Evolutionary conservation across 1,284 basidiomycete species (phyloP).

Genomic region (Kwoniella shivajii): DNA sequence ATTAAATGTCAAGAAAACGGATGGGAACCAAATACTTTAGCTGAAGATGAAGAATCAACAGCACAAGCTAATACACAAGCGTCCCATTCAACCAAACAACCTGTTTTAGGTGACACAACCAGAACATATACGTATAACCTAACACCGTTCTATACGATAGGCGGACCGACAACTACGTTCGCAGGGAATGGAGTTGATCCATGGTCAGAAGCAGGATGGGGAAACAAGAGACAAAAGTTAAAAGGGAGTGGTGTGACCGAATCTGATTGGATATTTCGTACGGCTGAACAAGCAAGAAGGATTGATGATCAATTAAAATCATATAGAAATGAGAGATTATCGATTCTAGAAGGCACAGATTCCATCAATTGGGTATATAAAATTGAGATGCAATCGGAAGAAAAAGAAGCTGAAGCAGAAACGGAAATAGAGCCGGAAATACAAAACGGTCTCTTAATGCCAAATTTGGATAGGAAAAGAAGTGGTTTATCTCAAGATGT

Average conservation of each 20-base stretch:
- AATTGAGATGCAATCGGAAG: conserved; percentile 24
- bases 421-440: background rate
- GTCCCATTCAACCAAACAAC: background rate
- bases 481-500: conserved; percentile 23
- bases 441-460: background rate
- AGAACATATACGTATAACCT: conserved; percentile 24
- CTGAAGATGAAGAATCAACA: conserved; percentile 69
- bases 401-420: conserved; percentile 7
- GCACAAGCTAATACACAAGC: background rate
- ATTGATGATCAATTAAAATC: conserved; percentile 66
- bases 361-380: conserved; percentile 40
- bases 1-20: conserved; percentile 71
- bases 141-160: conserved; percentile 70
- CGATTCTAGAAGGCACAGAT: conserved; percentile 52
- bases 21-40: conserved; percentile 70
- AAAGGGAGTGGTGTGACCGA: conserved; percentile 69
- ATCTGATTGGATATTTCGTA: conserved; percentile 86
- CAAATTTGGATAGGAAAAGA: conserved; percentile 14
- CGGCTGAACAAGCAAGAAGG: conserved; percentile 66
- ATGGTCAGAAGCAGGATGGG: conserved; percentile 76
- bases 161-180: conserved; percentile 84
- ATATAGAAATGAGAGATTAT: conserved; percentile 64
- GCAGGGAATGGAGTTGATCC: conserved; percentile 78
- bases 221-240: conserved; percentile 58
- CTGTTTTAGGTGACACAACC: background rate